phyloP scores from a whole-genome alignment of 83 land plant species.

The Picea abies region DNA sequence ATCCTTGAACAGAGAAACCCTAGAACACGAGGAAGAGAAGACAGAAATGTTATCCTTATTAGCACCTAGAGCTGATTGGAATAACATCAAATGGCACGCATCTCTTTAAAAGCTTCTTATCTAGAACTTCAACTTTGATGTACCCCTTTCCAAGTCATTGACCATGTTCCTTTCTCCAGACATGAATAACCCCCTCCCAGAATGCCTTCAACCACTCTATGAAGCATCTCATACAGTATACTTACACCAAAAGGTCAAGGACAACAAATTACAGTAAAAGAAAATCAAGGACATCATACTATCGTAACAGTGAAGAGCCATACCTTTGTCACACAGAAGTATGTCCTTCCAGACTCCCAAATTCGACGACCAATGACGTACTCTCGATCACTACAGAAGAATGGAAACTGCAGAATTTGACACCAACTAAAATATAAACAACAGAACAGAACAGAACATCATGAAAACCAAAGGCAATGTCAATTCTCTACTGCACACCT shows the following conservation, averaged over 20 bases:
- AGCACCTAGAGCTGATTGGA: not conserved
- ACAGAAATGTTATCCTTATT: not conserved
- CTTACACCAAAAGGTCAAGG: not conserved
- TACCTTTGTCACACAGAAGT: conserved; percentile 89
- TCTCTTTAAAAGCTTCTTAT: not conserved
- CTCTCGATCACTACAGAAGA: conserved; percentile 88
- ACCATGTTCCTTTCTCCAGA: not conserved
- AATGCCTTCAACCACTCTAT: not conserved
- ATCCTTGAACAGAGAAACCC: not conserved
- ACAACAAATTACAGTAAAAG: not conserved
- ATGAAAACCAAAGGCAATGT: not conserved
- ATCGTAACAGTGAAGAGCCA: not conserved
- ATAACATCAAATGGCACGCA: not conserved
- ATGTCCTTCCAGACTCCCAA: conserved; percentile 63
- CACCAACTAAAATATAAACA: conserved; percentile 2
- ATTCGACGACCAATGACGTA: conserved; percentile 81
- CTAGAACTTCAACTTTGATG: not conserved
- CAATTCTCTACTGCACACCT: conserved; percentile 26
- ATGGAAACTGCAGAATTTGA: conserved; percentile 66
- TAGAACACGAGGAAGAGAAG: not conserved
- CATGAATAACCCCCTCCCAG: not conserved
- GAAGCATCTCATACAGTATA: not conserved
- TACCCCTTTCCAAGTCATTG: not conserved
- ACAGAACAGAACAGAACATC: not conserved
- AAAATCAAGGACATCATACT: not conserved